Evolutionary conservation across 768 basidiomycete species (phyloP), one percentile per base, ranked within the genome.

Genomic region (Suillus spraguei): DNA sequence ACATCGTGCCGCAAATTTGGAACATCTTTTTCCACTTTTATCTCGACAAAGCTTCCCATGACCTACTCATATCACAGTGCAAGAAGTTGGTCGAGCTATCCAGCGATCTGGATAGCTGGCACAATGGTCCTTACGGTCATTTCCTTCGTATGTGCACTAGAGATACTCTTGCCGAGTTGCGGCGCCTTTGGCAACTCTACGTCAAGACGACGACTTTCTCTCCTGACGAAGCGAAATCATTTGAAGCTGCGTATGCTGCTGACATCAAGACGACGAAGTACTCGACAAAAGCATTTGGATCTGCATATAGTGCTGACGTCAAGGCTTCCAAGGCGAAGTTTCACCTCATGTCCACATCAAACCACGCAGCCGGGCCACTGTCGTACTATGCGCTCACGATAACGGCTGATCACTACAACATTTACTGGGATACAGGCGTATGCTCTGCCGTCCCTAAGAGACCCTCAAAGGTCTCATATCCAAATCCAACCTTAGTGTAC

Each of bases 401-500:
- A 1, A 60, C 67, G 5, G 28, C 56, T 5, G 38, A 63, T 8
- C 73, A 76, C 39, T 74, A 74, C 42, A 53, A 60, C 54, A 61
- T 59, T 3, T 74, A 74, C 52, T 76, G 73, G 74, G 64, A 58
- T 1, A 58, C 65, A 3, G 72, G 73, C 9, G 24, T 67, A 47
- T 74, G 70, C 20, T 70, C 73, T 10, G 73, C 71, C 50, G 73
- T 69, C 7, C 10, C 71, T 16, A 67, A 65, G 56, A 53, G 36
- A 32, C 64, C 46, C 4, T 65, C 66, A 3, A 60, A 41, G 16
- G 64, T 71, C n/a, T 67, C 66, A 13, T 32, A 60, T 52, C 63
- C 72, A 53, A 75, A 77, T 28, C 72, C 74, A 2, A 77, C 74
- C 10, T 74, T 75, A 14, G 67, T 61, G 0, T 75, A 73, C 33